Conservation (phyloP, 83 land plant species). For the Picea mariana region DNA sequence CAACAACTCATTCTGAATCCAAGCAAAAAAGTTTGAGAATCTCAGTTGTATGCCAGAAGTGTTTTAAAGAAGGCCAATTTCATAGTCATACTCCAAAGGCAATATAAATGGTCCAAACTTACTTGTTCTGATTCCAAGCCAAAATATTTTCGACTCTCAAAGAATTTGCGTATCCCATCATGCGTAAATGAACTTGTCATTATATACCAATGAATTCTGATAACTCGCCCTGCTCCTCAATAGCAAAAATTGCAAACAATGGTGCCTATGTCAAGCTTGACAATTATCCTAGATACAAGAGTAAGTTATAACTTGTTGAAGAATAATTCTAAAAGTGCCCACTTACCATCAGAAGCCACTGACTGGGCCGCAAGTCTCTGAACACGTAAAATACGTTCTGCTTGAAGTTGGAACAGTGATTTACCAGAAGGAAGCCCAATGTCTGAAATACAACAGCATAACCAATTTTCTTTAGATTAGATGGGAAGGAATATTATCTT, state of each 20-base stretch:
- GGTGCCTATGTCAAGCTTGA: not conserved
- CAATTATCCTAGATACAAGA: not conserved
- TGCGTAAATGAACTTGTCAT: constrained; percentile 95
- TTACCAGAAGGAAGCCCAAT: constrained; percentile 94
- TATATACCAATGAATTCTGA: constrained; percentile 81
- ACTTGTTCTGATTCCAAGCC: constrained; percentile 87
- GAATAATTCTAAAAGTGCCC: not conserved
- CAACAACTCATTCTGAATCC: not conserved
- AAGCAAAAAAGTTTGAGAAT: not conserved
- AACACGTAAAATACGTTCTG: constrained; percentile 78
- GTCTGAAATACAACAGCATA: constrained; percentile 31
- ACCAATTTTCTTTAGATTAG: not conserved
- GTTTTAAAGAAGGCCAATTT: not conserved
- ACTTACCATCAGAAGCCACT: constrained; percentile 41
- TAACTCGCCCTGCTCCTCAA: constrained; percentile 41
- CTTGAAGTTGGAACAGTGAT: constrained; percentile 91
- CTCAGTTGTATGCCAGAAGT: not conserved
- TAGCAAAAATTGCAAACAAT: constrained; percentile 2
- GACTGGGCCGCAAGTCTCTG: constrained; percentile 77
- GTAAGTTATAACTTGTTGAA: not conserved
- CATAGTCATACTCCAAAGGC: not conserved
- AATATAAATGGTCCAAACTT: constrained; percentile 9
- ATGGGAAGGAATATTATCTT: not conserved
- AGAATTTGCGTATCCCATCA: constrained; percentile 68
- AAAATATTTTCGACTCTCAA: constrained; percentile 83